phyloP scores from a whole-genome alignment of 2,329 filamentous ascomycete species.

The Phaeosphaeria sp. region DNA sequence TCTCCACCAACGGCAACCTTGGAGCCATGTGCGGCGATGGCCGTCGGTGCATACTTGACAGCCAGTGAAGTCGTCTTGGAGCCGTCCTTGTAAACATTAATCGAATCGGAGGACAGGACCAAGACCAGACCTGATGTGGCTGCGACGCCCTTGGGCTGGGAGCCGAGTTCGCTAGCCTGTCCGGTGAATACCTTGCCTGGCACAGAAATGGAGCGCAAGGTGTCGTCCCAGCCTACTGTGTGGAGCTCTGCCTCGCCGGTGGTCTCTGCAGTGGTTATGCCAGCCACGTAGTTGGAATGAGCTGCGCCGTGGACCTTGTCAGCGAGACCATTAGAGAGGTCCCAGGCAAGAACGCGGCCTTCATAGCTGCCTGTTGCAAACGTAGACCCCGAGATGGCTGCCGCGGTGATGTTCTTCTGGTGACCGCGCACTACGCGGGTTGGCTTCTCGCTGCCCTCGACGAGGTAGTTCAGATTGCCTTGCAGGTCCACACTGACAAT shows the following conservation, averaged over 20 bases:
- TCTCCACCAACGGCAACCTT: constrained; percentile 79
- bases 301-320: constrained; percentile 77
- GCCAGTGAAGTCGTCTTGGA: constrained; percentile 65
- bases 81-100: constrained; percentile 67
- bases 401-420: constrained; percentile 86
- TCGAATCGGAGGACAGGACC: constrained; percentile 61
- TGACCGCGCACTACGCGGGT: constrained; percentile 81
- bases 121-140: constrained; percentile 62
- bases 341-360: constrained; percentile 85
- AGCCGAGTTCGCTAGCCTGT: constrained; percentile 69
- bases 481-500: constrained; percentile 89
- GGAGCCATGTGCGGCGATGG: constrained; percentile 72
- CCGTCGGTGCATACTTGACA: constrained; percentile 70
- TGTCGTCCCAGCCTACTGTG: constrained; percentile 94
- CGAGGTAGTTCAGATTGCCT: constrained; percentile 89
- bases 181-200: constrained; percentile 78
- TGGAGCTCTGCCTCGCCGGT: constrained; percentile 64
- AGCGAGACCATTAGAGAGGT: constrained; percentile 72
- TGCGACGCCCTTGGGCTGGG: constrained; percentile 80
- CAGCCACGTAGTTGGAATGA: constrained; percentile 86
- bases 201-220: constrained; percentile 78
- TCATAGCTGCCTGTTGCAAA: constrained; percentile 93
- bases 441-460: constrained; percentile 73
- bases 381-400: constrained; percentile 68
- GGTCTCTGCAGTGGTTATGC: constrained; percentile 64